Base-by-base conservation (phyloP, 2,329 filamentous ascomycete species). In the Rutstroemia sp. region DNA sequence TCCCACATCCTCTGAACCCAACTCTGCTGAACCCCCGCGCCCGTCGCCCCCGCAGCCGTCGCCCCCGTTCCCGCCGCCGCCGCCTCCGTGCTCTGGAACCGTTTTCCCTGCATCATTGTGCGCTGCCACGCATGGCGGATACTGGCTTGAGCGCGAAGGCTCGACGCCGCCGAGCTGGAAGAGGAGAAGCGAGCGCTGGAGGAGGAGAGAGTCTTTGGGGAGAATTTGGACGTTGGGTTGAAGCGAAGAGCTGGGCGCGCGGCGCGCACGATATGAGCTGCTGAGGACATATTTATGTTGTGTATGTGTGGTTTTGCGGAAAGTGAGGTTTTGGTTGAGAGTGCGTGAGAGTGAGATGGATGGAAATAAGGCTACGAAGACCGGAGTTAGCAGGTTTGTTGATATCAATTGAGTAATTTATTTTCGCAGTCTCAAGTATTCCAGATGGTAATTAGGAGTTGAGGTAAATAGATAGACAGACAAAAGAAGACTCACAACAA, bases 1-100 rank as follows among this genome's bases (percentile, higher is more conserved):
- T 89, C 83, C 87, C 86, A 91, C 79, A 95, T 82, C 73, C 84
- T 84, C 78, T 86, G 84, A 72, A 94, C 84, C 78, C 79, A 85
- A 69, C 76, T 75, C 72, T 59, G 46, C 30, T 34, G 30, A 3
- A 34, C 30, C 9, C 9, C 30, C 30, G 30, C 30, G 12, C 74
- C 47, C 16, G 42, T 67, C 57, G 73, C 71, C 58, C 72, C 70
- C 64, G 74, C 70, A 64, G 72, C 63, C 61, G 72, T 59, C 46
- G 86, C 85, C 1, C 74, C 48, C 8, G 73, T 71, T 58, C 72
- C 70, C 64, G 74, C 70, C 64, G 72, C 63, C 61, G 72, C 48
- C 62, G 72, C 60, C 46, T 86, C 85, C 12, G 54, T 56, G 17
- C 37, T 44, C 74, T 89, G 84, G 73, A 82, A 90, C 71, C 89